These are phyloP conservation scores for Tylopilus sp. DNA, from an alignment of 768 basidiomycete genomes.

Conservation along the genomic window DNA sequence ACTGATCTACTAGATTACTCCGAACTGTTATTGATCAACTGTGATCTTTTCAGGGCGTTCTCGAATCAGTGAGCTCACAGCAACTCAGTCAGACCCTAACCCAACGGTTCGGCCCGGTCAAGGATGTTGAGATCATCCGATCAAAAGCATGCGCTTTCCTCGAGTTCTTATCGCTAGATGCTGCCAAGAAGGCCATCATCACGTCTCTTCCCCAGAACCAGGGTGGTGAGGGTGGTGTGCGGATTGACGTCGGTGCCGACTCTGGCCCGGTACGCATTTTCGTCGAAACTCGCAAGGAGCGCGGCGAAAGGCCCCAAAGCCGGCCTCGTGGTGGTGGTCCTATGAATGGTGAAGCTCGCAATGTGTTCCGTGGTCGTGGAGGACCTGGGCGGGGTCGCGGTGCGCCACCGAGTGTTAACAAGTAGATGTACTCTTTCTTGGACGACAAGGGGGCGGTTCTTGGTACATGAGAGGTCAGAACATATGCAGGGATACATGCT, in stretches of 20 bases:
- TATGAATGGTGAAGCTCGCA: conserved; percentile 42
- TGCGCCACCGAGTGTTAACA: conserved; percentile 26
- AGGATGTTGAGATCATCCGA: conserved; percentile 86
- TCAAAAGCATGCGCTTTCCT: conserved; percentile 91
- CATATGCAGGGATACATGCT: conserved; percentile 12
- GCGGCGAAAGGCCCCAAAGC: conserved; percentile 70
- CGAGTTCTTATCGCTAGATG: conserved; percentile 75
- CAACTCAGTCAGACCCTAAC: conserved; percentile 50
- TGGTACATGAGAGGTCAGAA: conserved; percentile 1
- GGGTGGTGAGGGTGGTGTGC: conserved; percentile 90
- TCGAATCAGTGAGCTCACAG: conserved; percentile 55
- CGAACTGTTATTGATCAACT: neutral
- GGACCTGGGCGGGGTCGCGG: conserved; percentile 43
- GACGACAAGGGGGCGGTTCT: neutral
- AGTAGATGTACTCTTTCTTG: conserved; percentile 13
- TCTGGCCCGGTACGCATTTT: conserved; percentile 52
- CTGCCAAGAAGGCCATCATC: conserved; percentile 82
- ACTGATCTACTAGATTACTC: conserved; percentile 12
- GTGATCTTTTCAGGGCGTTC: conserved; percentile 55
- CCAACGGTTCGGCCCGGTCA: conserved; percentile 73
- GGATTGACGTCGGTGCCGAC: conserved; percentile 63
- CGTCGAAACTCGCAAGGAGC: conserved; percentile 90
- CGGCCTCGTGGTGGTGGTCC: conserved; percentile 63
- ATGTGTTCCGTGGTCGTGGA: conserved; percentile 47
- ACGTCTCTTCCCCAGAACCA: conserved; percentile 59